A percentile compares a stretch with the other conserved stretches of the same genome.
Conservation (phyloP, 2,329 filamentous ascomycete genomes). For the Pestalotiopsis sp. region DNA sequence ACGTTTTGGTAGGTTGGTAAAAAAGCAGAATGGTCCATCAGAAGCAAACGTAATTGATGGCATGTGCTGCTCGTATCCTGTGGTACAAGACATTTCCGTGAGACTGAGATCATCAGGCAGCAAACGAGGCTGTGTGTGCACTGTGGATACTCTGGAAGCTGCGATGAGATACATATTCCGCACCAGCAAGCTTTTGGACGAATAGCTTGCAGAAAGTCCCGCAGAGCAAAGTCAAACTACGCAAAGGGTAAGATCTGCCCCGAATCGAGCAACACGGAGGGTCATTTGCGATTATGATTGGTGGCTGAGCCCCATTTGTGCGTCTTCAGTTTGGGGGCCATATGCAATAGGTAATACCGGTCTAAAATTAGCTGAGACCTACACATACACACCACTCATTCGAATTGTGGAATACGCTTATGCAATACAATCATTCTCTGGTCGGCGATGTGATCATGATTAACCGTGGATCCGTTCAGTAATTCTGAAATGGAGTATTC, state of each 20-base stretch:
- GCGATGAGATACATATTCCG: background rate
- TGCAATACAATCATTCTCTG: too few species aligned
- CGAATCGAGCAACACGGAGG: background rate
- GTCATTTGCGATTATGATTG: background rate
- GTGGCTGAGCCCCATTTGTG: background rate
- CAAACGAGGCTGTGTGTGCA: background rate
- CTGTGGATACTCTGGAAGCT: background rate
- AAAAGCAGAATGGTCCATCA: background rate
- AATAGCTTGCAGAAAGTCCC: background rate
- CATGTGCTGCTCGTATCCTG: background rate
- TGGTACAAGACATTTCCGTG: background rate
- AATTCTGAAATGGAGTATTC: too few species aligned
- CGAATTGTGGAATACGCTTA: too few species aligned
- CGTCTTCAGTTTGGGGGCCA: background rate
- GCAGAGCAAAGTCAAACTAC: background rate
- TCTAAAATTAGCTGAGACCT: too few species aligned
- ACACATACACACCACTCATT: too few species aligned
- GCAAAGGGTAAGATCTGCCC: background rate
- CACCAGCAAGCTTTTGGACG: background rate
- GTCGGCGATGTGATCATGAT: too few species aligned
- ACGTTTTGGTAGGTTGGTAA: background rate
- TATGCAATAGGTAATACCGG: background rate
- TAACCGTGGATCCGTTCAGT: too few species aligned
- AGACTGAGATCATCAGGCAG: background rate
- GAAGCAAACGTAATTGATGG: background rate